Evolutionary conservation across 1,139 yeast species (phyloP).

Genomic region (Yamadazyma buinensis): DNA sequence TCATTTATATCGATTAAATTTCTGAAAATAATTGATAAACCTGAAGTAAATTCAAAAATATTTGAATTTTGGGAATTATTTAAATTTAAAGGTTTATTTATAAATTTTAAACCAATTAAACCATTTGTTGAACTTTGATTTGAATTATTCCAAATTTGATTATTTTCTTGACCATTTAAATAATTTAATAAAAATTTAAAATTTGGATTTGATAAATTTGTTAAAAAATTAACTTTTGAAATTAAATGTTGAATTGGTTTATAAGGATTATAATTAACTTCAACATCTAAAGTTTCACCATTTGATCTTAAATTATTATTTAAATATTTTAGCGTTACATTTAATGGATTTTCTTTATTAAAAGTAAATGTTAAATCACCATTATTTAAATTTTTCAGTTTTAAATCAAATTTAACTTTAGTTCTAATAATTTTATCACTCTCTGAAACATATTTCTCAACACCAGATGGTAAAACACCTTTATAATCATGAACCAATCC

Average conservation of each 20-base stretch:
- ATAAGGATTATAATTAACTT: slow-evolving; percentile 44
- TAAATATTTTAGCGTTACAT: slow-evolving; percentile 35
- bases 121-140: slow-evolving; percentile 36
- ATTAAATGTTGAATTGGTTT: slow-evolving; percentile 42
- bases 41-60: slow-evolving; percentile 22
- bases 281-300: slow-evolving; percentile 39
- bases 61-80: neutral
- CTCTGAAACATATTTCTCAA: slow-evolving; percentile 23
- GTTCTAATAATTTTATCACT: slow-evolving; percentile 36
- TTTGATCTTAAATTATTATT: slow-evolving; percentile 44
- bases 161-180: slow-evolving; percentile 34
- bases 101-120: slow-evolving; percentile 40
- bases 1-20: slow-evolving; percentile 35
- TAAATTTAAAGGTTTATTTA: slow-evolving; percentile 5
- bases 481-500: slow-evolving; percentile 32
- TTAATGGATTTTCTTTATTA: slow-evolving; percentile 39
- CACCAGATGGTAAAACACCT: slow-evolving; percentile 20
- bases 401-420: slow-evolving; percentile 35
- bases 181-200: slow-evolving; percentile 37
- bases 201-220: slow-evolving; percentile 39
- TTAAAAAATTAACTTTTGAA: slow-evolving; percentile 30
- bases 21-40: slow-evolving; percentile 41
- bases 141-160: slow-evolving; percentile 38
- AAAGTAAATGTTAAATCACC: slow-evolving; percentile 36
- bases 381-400: slow-evolving; percentile 29